phyloP scores from a whole-genome alignment of 106 monocot genomes.

The Acorus calamus region DNA sequence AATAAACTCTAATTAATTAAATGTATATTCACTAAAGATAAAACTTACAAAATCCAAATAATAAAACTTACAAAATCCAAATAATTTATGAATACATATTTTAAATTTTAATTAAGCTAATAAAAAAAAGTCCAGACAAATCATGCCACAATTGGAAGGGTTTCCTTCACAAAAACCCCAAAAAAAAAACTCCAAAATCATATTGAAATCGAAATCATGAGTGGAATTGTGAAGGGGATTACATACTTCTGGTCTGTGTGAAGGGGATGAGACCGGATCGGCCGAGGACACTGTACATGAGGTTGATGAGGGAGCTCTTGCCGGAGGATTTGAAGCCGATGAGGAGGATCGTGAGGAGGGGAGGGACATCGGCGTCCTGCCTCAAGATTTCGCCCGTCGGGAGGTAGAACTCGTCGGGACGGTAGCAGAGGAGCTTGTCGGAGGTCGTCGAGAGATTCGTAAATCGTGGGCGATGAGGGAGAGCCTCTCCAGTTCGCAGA shows the following conservation, averaged over 20 bases:
- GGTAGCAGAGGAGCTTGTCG: conserved; percentile 40
- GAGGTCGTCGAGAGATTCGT: conserved; percentile 52
- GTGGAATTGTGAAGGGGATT: not conserved
- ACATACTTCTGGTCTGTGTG: conserved; percentile 10
- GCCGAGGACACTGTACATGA: conserved; percentile 62
- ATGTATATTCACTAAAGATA: too few relatives aligned
- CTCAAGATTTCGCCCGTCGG: conserved; percentile 41
- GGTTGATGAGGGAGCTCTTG: conserved; percentile 50
- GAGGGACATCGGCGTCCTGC: conserved; percentile 45
- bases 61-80: too few relatives aligned
- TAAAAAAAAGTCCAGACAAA: conserved; percentile 47
- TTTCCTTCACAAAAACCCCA: too few relatives aligned
- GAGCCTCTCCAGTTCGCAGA: conserved; percentile 53
- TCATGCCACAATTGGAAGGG: conserved; percentile 16
- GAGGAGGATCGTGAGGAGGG: conserved; percentile 30
- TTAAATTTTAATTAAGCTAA: too few relatives aligned
- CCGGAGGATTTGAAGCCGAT: conserved; percentile 33
- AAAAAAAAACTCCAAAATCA: too few relatives aligned
- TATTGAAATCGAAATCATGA: too few relatives aligned
- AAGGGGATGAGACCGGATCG: conserved; percentile 51
- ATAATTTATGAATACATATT: too few relatives aligned
- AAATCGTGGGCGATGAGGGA: conserved; percentile 19
- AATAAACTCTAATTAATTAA: too few relatives aligned
- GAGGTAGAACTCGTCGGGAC: conserved; percentile 51
- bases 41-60: too few relatives aligned